Conservation (phyloP, 2,329 filamentous ascomycete genomes). For the Periconia digitata region DNA sequence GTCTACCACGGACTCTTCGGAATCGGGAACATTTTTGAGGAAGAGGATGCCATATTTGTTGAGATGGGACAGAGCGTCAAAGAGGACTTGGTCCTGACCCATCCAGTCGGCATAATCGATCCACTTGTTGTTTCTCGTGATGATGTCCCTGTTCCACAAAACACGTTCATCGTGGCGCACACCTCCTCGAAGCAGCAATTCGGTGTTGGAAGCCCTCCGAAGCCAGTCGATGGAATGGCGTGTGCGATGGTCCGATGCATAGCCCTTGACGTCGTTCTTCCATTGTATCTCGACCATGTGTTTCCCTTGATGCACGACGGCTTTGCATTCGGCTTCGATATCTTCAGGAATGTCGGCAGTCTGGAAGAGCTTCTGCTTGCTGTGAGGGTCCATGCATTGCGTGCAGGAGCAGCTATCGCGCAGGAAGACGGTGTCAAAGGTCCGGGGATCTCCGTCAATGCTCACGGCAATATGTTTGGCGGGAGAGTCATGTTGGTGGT, state of each 20-base stretch:
- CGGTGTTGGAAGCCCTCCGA: constrained; percentile 32
- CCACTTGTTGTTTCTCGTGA: constrained; percentile 55
- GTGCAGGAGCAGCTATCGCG: constrained; percentile 62
- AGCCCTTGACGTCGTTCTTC: constrained; percentile 56
- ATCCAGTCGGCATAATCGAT: constrained; percentile 75
- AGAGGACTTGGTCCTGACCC: constrained; percentile 58
- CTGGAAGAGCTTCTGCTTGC: constrained; percentile 65
- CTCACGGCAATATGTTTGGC: constrained; percentile 32
- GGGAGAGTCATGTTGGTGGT: constrained; percentile 8
- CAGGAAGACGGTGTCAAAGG: constrained; percentile 45
- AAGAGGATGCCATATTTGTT: constrained; percentile 73
- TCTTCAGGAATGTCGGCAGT: constrained; percentile 63
- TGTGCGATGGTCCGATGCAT: constrained; percentile 46
- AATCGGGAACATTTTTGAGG: constrained; percentile 71
- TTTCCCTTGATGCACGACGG: constrained; percentile 38
- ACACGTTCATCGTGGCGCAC: constrained; percentile 43
- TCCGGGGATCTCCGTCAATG: constrained; percentile 32
- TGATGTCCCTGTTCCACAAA: constrained; percentile 51
- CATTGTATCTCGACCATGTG: constrained; percentile 62
- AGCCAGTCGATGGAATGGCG: constrained; percentile 39
- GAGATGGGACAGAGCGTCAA: constrained; percentile 64
- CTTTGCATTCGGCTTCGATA: constrained; percentile 38
- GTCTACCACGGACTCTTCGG: constrained; percentile 64
- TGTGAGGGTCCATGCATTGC: constrained; percentile 60
- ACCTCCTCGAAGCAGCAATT: constrained; percentile 31